A percentile compares a stretch with the other conserved stretches of the same genome.
Conservation (phyloP, 2,329 filamentous ascomycete genomes). For the Aspergillus sp. region DNA sequence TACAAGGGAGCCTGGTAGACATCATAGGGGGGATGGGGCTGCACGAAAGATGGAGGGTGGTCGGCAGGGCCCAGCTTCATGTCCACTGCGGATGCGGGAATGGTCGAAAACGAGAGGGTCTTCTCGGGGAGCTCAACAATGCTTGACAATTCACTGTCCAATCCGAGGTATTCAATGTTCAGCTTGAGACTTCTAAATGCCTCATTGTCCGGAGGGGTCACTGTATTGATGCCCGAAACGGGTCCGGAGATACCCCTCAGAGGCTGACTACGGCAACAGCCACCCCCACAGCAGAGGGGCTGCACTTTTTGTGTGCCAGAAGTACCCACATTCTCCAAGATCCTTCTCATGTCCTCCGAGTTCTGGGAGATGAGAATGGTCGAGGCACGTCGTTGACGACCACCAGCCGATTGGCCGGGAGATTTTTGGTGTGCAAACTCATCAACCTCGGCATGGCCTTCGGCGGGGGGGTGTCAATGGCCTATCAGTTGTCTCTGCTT, state of each 20-base stretch:
- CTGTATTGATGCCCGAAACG: conserved; percentile 40
- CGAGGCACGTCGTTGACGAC: conserved; percentile 39
- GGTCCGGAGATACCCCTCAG: conserved; percentile 42
- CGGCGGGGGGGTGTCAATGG: conserved; percentile 38
- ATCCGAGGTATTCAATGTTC: conserved; percentile 68
- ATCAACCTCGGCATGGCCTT: conserved; percentile 32
- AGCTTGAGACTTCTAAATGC: conserved; percentile 78
- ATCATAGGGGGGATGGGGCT: conserved; percentile 88
- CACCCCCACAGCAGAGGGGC: conserved; percentile 61
- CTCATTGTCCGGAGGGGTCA: conserved; percentile 68
- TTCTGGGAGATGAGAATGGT: conserved; percentile 53
- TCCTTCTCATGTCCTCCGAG: conserved; percentile 53
- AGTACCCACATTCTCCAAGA: conserved; percentile 50
- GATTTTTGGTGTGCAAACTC: conserved; percentile 15
- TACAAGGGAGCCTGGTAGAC: conserved; percentile 88
- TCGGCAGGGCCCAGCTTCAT: conserved; percentile 34
- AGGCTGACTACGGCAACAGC: conserved; percentile 58
- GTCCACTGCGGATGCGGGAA: conserved; percentile 29
- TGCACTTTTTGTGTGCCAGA: conserved; percentile 56
- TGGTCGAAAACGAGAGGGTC: conserved; percentile 60
- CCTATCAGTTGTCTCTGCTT: conserved; percentile 31
- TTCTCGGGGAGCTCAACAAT: conserved; percentile 69
- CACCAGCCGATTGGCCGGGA: conserved; percentile 12
- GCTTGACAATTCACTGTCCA: conserved; percentile 65
- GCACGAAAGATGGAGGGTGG: conserved; percentile 83